phyloP scores from a whole-genome alignment of 371 early-diverging fungal genomes.

The Apophysomyces variabilis region DNA sequence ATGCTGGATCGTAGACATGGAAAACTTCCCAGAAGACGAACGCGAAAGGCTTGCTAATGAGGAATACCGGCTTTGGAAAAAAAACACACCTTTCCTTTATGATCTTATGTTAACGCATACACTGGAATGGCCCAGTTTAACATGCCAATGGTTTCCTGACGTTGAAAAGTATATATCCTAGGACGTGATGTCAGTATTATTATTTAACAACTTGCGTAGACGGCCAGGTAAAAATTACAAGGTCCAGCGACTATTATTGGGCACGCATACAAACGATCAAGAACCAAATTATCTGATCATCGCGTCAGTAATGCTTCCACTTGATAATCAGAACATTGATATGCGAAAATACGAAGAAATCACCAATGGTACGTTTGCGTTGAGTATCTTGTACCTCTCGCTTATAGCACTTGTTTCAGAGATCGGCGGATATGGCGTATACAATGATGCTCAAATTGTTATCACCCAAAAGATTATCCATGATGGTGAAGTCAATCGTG shows the following conservation, averaged over 20 bases:
- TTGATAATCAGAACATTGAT: conserved; percentile 65
- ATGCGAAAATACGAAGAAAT: conserved; percentile 70
- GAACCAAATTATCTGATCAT: conserved; percentile 96
- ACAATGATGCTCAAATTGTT: conserved; percentile 73
- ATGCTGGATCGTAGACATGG: conserved; percentile 11
- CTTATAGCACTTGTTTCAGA: conserved; percentile 41
- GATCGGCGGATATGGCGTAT: conserved; percentile 74
- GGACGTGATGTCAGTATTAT: not conserved
- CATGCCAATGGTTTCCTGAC: conserved; percentile 98
- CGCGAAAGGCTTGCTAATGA: conserved; percentile 8
- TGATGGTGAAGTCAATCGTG: conserved; percentile 95
- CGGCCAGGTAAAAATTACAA: conserved; percentile 23
- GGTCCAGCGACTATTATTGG: conserved; percentile 82
- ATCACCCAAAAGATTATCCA: conserved; percentile 90
- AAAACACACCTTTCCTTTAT: conserved; percentile 98
- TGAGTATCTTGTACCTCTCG: not conserved
- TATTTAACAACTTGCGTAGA: not conserved
- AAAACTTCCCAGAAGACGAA: not conserved
- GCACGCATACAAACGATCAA: conserved; percentile 96
- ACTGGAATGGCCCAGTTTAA: conserved; percentile 97
- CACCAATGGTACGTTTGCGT: conserved; percentile 60
- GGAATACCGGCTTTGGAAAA: conserved; percentile 97
- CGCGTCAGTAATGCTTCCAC: conserved; percentile 87
- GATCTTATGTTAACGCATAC: conserved; percentile 97
- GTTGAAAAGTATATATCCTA: conserved; percentile 66